phyloP scores from a whole-genome alignment of 768 basidiomycete genomes.

The Gloeopeniophorella convolvens region DNA sequence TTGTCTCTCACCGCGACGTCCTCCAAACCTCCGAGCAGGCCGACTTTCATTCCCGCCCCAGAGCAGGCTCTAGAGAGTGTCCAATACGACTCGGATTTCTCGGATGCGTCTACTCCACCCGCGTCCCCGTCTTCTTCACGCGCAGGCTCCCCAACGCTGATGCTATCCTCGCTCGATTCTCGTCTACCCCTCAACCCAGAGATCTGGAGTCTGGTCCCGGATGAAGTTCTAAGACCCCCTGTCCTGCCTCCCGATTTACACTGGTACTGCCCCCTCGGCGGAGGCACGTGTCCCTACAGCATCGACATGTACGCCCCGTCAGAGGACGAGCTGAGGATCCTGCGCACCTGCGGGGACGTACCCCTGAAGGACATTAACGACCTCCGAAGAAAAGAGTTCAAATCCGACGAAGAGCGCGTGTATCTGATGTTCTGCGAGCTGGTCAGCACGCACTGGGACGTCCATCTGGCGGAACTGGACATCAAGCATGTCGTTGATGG shows the following conservation, averaged over 20 bases:
- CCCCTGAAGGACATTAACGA: not conserved
- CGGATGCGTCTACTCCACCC: constrained; percentile 41
- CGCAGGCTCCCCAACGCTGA: constrained; percentile 20
- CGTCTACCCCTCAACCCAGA: constrained; percentile 16
- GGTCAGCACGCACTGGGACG: constrained; percentile 22
- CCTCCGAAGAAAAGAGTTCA: constrained; percentile 2
- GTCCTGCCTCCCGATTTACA: constrained; percentile 36
- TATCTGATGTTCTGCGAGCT: constrained; percentile 20
- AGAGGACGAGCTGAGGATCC: constrained; percentile 27
- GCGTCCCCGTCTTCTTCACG: constrained; percentile 35
- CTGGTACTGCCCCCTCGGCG: constrained; percentile 45
- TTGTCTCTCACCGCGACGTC: not conserved
- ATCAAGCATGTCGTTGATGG: constrained; percentile 11
- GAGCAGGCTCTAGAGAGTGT: not conserved
- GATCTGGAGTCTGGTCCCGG: constrained; percentile 31
- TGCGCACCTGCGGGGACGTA: constrained; percentile 19
- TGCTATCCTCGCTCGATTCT: not conserved
- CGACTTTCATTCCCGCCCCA: not conserved
- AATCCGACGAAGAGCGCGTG: constrained; percentile 7
- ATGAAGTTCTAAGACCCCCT: constrained; percentile 32
- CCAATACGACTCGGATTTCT: constrained; percentile 58
- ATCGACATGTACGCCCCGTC: constrained; percentile 43
- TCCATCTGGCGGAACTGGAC: constrained; percentile 21
- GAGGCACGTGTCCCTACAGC: constrained; percentile 32
- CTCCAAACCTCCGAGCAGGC: not conserved